Conservation (phyloP, 2,329 filamentous ascomycete genomes). For the Cladophialophora yegresii region DNA sequence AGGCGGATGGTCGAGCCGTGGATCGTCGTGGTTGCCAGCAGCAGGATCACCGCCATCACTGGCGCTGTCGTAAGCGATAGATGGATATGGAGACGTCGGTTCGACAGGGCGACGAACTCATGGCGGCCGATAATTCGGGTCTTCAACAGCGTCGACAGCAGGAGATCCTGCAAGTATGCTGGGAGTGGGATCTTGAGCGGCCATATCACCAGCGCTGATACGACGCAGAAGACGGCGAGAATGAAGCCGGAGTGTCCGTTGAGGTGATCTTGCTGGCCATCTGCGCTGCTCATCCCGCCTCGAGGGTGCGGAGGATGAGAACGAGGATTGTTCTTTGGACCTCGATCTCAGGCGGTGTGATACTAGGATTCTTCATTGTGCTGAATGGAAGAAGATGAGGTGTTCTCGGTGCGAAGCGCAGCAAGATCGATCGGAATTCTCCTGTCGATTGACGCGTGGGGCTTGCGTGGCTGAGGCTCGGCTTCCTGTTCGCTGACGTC, state of each 20-base stretch:
- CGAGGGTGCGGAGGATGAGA: not conserved
- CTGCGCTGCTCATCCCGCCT: constrained; percentile 14
- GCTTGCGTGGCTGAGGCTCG: not conserved
- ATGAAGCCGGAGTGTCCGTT: constrained; percentile 36
- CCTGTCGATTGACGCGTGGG: no score
- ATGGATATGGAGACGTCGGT: constrained; percentile 24
- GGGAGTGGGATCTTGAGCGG: constrained; percentile 31
- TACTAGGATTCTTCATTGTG: not conserved
- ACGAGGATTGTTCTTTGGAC: not conserved
- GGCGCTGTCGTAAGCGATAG: constrained; percentile 36
- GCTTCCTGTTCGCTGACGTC: not conserved
- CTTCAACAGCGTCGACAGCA: constrained; percentile 13
- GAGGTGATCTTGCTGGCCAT: constrained; percentile 32
- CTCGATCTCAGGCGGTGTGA: not conserved
- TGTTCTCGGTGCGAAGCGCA: not conserved
- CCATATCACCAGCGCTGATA: constrained; percentile 35
- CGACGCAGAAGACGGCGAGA: constrained; percentile 36
- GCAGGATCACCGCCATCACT: constrained; percentile 34
- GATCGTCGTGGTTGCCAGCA: constrained; percentile 36
- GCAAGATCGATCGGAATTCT: not conserved
- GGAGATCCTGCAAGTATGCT: constrained; percentile 16
- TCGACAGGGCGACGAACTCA: constrained; percentile 18
- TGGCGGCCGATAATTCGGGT: constrained; percentile 25
- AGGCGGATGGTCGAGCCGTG: constrained; percentile 35
- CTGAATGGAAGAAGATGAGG: not conserved